Evolutionary conservation across 768 basidiomycete genomes (phyloP).

Genomic region (Boletus subparvulus): DNA sequence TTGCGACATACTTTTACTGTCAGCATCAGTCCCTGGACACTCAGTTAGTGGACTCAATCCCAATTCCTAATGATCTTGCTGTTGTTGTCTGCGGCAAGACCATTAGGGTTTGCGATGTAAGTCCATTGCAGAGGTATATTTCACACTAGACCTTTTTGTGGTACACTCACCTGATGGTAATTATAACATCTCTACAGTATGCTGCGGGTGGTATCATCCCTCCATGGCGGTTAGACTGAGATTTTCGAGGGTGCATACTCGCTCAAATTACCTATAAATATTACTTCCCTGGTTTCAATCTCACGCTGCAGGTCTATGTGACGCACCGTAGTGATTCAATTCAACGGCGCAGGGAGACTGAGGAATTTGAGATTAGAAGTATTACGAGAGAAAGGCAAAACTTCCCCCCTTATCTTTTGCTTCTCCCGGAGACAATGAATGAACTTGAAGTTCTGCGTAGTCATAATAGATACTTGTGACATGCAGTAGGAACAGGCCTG

Average conservation of each 20-base stretch:
- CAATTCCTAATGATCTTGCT: neutral
- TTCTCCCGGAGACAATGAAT: too few species aligned
- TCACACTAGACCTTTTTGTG: neutral
- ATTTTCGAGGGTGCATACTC: too few species aligned
- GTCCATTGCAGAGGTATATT: too few species aligned
- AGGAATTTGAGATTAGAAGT: neutral
- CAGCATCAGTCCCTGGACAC: neutral
- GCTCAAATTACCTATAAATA: neutral
- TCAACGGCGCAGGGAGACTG: neutral
- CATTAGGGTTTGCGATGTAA: neutral
- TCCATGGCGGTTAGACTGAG: too few species aligned
- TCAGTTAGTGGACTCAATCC: too few species aligned
- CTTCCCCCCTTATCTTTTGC: too few species aligned
- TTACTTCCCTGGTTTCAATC: neutral
- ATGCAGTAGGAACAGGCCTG: too few species aligned
- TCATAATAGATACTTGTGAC: neutral
- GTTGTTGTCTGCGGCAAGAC: neutral
- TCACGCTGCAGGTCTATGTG: neutral
- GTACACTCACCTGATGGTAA: neutral
- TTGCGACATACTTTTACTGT: too few species aligned
- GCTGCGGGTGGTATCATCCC: too few species aligned
- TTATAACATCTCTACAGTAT: too few species aligned
- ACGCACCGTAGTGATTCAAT: neutral
- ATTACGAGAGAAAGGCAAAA: neutral
- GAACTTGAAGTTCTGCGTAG: neutral